phyloP scores from a whole-genome alignment of 495 filamentous ascomycete genomes.

The Annulohypoxylon maeteangense region DNA sequence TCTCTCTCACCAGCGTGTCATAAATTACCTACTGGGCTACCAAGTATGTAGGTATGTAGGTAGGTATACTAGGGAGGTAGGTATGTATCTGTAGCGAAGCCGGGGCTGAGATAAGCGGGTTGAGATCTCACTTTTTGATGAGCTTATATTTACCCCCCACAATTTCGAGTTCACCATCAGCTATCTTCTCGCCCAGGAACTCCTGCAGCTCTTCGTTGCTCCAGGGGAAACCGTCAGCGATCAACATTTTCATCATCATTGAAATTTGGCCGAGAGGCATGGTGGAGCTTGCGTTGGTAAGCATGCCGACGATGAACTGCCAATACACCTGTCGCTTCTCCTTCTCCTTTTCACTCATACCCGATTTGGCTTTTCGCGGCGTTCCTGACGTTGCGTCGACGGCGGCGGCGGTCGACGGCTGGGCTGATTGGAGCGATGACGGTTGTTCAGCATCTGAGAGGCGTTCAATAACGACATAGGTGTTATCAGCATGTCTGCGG shows the following conservation, averaged over 20 bases:
- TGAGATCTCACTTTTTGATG: constrained; percentile 55
- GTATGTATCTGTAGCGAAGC: not conserved
- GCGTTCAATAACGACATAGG: constrained; percentile 57
- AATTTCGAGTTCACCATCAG: constrained; percentile 75
- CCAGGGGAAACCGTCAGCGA: constrained; percentile 87
- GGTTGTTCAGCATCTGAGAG: constrained; percentile 47
- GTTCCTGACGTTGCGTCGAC: constrained; percentile 50
- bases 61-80: too few species aligned
- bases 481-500: constrained; percentile 60
- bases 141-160: constrained; percentile 78
- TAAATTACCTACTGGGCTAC: too few species aligned
- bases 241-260: constrained; percentile 93
- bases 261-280: constrained; percentile 84
- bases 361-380: constrained; percentile 44
- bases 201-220: constrained; percentile 76
- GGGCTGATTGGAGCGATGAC: constrained; percentile 60
- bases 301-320: constrained; percentile 92
- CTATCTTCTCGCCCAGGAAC: constrained; percentile 80
- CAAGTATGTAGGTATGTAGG: too few species aligned
- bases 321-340: constrained; percentile 87
- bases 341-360: constrained; percentile 60
- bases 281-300: constrained; percentile 82
- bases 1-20: constrained; percentile 2
- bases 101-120: constrained; percentile 22
- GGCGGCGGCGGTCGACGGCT: constrained; percentile 57